phyloP scores from a whole-genome alignment of 1,284 basidiomycete species.

The Cryptococcus sp. region DNA sequence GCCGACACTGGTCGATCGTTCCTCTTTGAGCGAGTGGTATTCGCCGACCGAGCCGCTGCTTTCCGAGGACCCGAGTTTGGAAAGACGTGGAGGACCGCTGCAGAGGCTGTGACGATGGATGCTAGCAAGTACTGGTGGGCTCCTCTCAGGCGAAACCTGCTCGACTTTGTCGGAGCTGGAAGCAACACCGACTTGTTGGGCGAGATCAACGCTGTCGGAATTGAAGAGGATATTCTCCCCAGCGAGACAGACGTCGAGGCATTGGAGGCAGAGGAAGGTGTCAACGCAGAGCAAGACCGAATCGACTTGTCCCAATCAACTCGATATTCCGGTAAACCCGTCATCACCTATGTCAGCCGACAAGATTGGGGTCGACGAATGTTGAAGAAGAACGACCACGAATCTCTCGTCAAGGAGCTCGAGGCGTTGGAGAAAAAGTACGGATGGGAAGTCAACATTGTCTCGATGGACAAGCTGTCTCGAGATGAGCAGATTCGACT shows the following conservation, averaged over 20 bases:
- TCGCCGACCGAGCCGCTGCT: slow-evolving; percentile 74
- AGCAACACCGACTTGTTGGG: slow-evolving; percentile 37
- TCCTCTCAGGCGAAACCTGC: slow-evolving; percentile 64
- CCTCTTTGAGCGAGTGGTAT: slow-evolving; percentile 73
- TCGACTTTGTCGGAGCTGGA: slow-evolving; percentile 56
- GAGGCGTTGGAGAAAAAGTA: slow-evolving; percentile 61
- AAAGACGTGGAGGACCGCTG: slow-evolving; percentile 66
- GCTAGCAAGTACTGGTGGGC: slow-evolving; percentile 76
- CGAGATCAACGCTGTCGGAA: slow-evolving; percentile 9
- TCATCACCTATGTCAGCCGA: slow-evolving; percentile 80
- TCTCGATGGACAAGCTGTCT: slow-evolving; percentile 71
- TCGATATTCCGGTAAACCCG: slow-evolving; percentile 46
- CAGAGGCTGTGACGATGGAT: slow-evolving; percentile 64
- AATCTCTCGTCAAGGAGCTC: slow-evolving; percentile 46
- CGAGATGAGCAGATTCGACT: slow-evolving; percentile 70
- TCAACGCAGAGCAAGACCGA: slow-evolving; percentile 20
- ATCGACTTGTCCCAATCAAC: slow-evolving; percentile 13
- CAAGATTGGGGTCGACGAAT: slow-evolving; percentile 76
- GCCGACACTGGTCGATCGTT: slow-evolving; percentile 61
- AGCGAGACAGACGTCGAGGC: slow-evolving; percentile 22
- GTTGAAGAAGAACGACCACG: slow-evolving; percentile 45
- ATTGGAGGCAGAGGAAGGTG: slow-evolving; percentile 27
- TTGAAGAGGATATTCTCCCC: slow-evolving; percentile 7
- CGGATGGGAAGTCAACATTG: slow-evolving; percentile 78
- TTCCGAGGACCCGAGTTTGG: slow-evolving; percentile 64